Evolutionary conservation across 2,329 filamentous ascomycete species (phyloP).

Genomic region (Colletotrichum nymphaeae): DNA sequence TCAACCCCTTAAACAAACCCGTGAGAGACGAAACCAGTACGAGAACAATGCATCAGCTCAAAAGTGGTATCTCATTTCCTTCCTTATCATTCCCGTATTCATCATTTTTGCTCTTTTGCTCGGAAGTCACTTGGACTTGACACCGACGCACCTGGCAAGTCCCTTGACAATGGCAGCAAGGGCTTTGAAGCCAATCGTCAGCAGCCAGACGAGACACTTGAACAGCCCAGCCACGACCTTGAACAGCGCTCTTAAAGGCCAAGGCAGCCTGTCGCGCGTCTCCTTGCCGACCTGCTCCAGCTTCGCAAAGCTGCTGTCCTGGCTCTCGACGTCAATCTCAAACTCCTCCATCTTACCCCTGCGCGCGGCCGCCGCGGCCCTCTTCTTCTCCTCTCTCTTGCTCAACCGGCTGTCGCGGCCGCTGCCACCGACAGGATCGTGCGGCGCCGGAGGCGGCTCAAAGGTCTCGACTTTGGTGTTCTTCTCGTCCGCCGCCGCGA

Average conservation of each 20-base stretch:
- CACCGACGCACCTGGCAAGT: constrained; percentile 61
- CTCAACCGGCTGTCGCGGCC: constrained; percentile 41
- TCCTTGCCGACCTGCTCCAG: constrained; percentile 47
- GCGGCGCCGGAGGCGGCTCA: constrained; percentile 64
- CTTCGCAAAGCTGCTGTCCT: constrained; percentile 60
- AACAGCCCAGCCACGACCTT: constrained; percentile 65
- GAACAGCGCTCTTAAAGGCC: constrained; percentile 58
- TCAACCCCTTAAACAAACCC: not conserved
- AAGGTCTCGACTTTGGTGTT: constrained; percentile 64
- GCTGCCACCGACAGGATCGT: constrained; percentile 36
- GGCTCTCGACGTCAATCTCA: constrained; percentile 73
- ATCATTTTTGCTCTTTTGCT: not conserved
- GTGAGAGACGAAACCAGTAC: not conserved
- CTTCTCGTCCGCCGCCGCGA: constrained; percentile 67
- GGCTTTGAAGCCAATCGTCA: constrained; percentile 67
- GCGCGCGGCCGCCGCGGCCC: constrained; percentile 35
- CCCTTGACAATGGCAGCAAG: constrained; percentile 61
- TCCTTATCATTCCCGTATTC: not conserved
- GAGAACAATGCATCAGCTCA: constrained; percentile 12
- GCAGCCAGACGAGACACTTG: constrained; percentile 68
- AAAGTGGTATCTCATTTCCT: constrained; percentile 33
- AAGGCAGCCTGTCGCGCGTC: constrained; percentile 61
- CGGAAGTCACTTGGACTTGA: constrained; percentile 24
- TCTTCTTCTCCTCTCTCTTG: constrained; percentile 40
- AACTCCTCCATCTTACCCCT: constrained; percentile 64